phyloP scores from a whole-genome alignment of 306 rosid species.

The Begonia peltatifolia region DNA sequence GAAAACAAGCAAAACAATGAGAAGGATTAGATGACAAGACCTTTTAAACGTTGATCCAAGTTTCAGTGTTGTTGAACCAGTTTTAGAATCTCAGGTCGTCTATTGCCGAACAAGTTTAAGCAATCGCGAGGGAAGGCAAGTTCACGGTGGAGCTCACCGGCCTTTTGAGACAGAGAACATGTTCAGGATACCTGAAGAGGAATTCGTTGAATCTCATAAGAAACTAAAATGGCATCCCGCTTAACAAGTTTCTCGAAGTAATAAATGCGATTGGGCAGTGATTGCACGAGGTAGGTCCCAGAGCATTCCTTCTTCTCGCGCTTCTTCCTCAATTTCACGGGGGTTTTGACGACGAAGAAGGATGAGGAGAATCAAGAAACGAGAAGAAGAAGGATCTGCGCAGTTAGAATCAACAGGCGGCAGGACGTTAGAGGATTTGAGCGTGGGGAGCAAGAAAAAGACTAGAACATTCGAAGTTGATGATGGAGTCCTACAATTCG shows the following conservation, averaged over 20 bases:
- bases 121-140: conserved; percentile 89
- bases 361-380: conserved; percentile 50
- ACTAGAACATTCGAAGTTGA: conserved; percentile 13
- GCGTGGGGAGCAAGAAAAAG: conserved; percentile 8
- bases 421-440: conserved; percentile 9
- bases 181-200: conserved; percentile 57
- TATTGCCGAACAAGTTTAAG: too few species aligned
- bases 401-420: neutral
- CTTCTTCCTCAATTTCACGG: conserved; percentile 39
- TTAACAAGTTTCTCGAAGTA: conserved; percentile 37
- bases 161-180: too few species aligned
- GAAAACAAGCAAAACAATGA: too few species aligned
- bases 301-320: conserved; percentile 41
- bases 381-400: neutral
- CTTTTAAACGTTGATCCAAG: too few species aligned
- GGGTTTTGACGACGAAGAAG: conserved; percentile 59
- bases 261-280: conserved; percentile 36
- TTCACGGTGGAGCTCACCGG: conserved; percentile 83
- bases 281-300: conserved; percentile 43
- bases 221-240: conserved; percentile 36
- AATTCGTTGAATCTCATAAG: conserved; percentile 32
- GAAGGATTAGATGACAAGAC: too few species aligned
- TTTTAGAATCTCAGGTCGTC: too few species aligned
- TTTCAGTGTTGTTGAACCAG: too few species aligned
- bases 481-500: too few species aligned